phyloP scores from a whole-genome alignment of 306 rosid species.

The Corylus heterophylla region DNA sequence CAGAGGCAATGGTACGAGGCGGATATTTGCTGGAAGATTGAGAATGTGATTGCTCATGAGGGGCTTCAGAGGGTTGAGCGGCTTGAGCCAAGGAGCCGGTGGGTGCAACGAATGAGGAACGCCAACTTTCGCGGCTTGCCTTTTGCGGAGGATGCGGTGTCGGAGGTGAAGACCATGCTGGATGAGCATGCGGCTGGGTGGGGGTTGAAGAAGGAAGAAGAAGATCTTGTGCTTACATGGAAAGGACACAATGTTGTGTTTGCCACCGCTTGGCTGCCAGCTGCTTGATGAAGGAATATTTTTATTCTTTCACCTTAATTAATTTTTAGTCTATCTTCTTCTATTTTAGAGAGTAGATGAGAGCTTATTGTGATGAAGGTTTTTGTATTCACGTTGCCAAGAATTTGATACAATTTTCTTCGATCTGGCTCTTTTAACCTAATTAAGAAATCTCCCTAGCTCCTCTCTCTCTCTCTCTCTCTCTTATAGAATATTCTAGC shows the following conservation, averaged over 20 bases:
- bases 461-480: neutral
- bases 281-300: neutral
- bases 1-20: constrained; percentile 95
- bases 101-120: constrained; percentile 75
- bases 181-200: constrained; percentile 97
- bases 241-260: constrained; percentile 94
- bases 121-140: constrained; percentile 54
- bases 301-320: neutral
- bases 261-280: constrained; percentile 84
- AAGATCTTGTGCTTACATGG: constrained; percentile 84
- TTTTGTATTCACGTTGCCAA: neutral
- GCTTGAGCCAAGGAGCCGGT: constrained; percentile 50
- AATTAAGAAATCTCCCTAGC: neutral
- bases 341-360: neutral
- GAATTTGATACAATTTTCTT: neutral
- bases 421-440: neutral
- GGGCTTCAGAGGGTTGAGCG: constrained; percentile 81
- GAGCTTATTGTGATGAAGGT: constrained; percentile 8
- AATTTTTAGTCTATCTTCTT: neutral
- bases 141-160: constrained; percentile 64
- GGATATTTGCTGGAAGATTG: constrained; percentile 79
- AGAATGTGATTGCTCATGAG: constrained; percentile 81
- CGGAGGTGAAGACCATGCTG: constrained; percentile 78
- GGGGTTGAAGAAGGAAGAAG: constrained; percentile 91
- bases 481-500: neutral